Percentiles rank a stretch among this genome's conserved stretches.
Evolutionary conservation across 768 basidiomycete genomes (phyloP).

Genomic region (Amanita muscaria): DNA sequence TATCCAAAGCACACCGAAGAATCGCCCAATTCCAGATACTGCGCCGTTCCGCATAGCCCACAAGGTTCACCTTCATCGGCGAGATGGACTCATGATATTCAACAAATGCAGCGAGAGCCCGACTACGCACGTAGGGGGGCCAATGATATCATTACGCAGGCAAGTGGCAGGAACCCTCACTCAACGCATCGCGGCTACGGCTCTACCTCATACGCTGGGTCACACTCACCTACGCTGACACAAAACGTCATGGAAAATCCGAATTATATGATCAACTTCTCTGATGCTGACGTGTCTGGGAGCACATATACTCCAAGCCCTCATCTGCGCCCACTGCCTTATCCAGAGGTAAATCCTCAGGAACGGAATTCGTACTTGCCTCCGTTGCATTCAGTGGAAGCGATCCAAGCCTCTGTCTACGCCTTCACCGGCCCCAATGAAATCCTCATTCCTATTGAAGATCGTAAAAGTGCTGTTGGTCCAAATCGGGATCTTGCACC

Average conservation of each 20-base stretch:
- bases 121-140: neutral
- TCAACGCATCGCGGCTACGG: slow-evolving; percentile 1
- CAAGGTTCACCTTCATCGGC: neutral
- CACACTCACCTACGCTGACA: neutral
- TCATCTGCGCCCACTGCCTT: neutral
- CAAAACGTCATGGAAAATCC: neutral
- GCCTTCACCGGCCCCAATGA: slow-evolving; percentile 1
- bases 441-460: neutral
- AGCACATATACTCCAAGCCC: neutral
- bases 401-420: slow-evolving; percentile 6
- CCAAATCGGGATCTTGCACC: slow-evolving; percentile 7
- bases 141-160: neutral
- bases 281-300: neutral
- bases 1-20: neutral
- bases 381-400: slow-evolving; percentile 5
- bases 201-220: neutral
- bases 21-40: neutral
- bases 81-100: neutral
- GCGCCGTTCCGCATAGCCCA: neutral
- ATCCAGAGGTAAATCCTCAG: neutral
- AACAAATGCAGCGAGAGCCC: neutral
- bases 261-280: neutral
- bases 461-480: slow-evolving; percentile 5
- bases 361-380: slow-evolving; percentile 2
- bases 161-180: neutral